Evolutionary conservation across 1,284 basidiomycete species (phyloP), one percentile per base, ranked within the genome.

Genomic region (Mrakiaceae sp.): DNA sequence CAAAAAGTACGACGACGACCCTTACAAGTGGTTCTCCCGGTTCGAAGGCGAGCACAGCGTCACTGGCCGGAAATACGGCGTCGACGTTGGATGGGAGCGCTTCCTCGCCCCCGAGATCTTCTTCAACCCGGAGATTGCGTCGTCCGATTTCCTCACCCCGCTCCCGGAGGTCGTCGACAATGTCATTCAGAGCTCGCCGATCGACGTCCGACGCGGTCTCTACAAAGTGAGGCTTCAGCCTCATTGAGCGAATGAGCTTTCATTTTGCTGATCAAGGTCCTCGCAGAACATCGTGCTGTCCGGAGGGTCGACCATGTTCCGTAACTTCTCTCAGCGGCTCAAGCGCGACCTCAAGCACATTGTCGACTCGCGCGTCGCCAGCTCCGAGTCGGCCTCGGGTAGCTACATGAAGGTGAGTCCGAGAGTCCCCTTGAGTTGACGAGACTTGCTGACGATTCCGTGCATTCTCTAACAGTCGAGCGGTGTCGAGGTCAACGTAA

Each of bases 31-130:
- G 79, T 97, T 99, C 76, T 88, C 93, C 74, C 82, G 93, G 68
- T 98, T 86, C 73, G 87, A 96, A 50, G 94, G 93, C 58, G 91
- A 97, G 75, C 86, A 97, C 76, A 87, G 85, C 57, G 93, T 96
- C 47, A 98, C 93, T 0, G 87, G 92, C 43, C 83, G 88, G 87
- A 87, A 89, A 85, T 96, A 95, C 77, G 75, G 81, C 61, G 81
- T 98, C 58, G 95, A 99, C 72, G 85, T 99, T 67, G 96, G 96
- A 27, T 98, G 98, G 78, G 96, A 98, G 77, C 90, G 96, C 49
- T 99, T 99, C 84, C 85, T 99, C 51, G 95, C 95, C 0, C 93
- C 96, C 4, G 96, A 98, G 76, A 96, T 98, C 74, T 98, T 98
- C 81, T 98, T 98, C 83, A 98, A 98, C 78, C 96, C 96, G 10